Percentiles rank a stretch among this genome's conserved stretches.
Conservation (phyloP, 306 rosid genomes). For the Phaseolus lunatus region DNA sequence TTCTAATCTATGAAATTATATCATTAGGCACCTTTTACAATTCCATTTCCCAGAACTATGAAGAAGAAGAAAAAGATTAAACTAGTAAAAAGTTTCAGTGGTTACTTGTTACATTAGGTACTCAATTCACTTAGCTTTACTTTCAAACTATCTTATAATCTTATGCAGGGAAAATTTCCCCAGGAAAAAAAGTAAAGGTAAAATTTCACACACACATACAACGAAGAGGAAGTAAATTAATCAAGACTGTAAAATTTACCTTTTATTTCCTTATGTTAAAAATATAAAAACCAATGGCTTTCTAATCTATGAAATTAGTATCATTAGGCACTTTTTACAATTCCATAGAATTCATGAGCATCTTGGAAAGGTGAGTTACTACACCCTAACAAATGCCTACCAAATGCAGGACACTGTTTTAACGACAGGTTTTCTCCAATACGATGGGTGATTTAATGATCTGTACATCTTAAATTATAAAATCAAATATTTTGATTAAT, state of each 20-base stretch:
- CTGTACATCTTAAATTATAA: background rate
- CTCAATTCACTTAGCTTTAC: background rate
- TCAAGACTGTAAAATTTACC: background rate
- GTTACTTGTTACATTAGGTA: background rate
- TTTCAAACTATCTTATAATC: constrained; percentile 4
- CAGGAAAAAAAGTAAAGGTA: background rate
- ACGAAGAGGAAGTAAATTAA: background rate
- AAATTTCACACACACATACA: background rate
- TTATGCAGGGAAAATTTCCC: background rate
- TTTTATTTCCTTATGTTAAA: background rate
- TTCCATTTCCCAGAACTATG: background rate
- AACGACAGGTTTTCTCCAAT: background rate
- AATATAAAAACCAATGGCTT: background rate
- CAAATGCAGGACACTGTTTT: background rate
- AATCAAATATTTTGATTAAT: background rate
- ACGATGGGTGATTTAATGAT: background rate
- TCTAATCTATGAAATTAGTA: background rate
- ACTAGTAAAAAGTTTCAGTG: background rate
- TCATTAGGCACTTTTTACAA: background rate
- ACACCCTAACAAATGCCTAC: background rate
- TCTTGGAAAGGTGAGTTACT: background rate
- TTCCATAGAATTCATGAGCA: background rate
- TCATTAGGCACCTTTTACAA: background rate
- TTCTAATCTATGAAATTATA: background rate
- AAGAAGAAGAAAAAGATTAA: constrained; percentile 17